A percentile compares a stretch with the other conserved stretches of the same genome.
Conservation (phyloP, 2,329 filamentous ascomycete genomes). For the Colletotrichum euphorbiae region DNA sequence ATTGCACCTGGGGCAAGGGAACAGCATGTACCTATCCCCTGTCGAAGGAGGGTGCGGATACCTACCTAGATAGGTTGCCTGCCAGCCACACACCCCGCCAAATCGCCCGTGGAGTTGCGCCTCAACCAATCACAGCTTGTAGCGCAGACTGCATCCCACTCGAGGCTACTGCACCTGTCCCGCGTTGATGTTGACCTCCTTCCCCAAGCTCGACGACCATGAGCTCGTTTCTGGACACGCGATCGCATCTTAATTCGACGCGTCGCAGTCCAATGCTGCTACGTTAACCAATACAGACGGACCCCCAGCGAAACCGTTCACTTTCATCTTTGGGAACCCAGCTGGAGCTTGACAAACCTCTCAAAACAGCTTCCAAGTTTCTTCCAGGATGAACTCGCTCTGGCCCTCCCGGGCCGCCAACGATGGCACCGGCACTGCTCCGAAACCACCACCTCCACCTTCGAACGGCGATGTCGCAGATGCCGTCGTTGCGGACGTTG, state of each 20-base stretch:
- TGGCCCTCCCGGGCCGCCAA: conserved; percentile 54
- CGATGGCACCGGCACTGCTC: conserved; percentile 45
- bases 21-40: too few relatives aligned
- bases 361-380: conserved; percentile 10
- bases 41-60: too few relatives aligned
- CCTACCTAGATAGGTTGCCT: not conserved
- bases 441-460: conserved; percentile 24
- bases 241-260: conserved; percentile 12
- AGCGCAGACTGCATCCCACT: conserved; percentile 37
- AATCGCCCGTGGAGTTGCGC: conserved; percentile 9
- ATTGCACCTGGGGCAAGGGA: too few relatives aligned
- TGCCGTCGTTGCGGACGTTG: conserved; percentile 53
- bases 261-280: conserved; percentile 3
- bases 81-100: conserved; percentile 34
- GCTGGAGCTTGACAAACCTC: conserved; percentile 27
- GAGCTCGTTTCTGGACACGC: conserved; percentile 1
- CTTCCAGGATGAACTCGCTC: conserved; percentile 57
- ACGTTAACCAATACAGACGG: not conserved
- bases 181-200: conserved; percentile 21
- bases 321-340: not conserved
- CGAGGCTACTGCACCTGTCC: conserved; percentile 26
- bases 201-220: conserved; percentile 21
- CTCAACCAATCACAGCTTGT: conserved; percentile 35
- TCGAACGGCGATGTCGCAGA: conserved; percentile 55
- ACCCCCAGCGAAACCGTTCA: not conserved